phyloP scores from a whole-genome alignment of 2,329 filamentous ascomycete species.

The Hyphodiscus sp. region DNA sequence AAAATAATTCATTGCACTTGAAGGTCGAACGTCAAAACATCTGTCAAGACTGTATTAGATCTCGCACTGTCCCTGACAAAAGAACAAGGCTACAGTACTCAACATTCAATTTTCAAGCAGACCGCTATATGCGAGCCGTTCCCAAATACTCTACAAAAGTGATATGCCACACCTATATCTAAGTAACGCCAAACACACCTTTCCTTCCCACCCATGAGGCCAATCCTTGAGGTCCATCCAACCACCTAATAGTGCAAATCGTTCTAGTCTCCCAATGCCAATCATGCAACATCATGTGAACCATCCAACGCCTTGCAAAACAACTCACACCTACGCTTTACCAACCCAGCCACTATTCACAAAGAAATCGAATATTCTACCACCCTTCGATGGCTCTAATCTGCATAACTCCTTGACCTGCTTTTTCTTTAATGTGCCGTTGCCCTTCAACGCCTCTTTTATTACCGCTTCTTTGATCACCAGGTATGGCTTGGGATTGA shows the following conservation, averaged over 20 bases:
- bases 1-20: not conserved
- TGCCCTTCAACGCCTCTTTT: slow-evolving; percentile 82
- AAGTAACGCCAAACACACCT: not conserved
- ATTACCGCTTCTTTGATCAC: slow-evolving; percentile 92
- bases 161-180: not conserved
- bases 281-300: not conserved
- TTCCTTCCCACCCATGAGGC: no score
- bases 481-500: slow-evolving; percentile 91
- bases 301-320: not conserved
- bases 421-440: slow-evolving; percentile 89
- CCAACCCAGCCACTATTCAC: slow-evolving; percentile 88
- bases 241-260: not conserved
- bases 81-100: not conserved
- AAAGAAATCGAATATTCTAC: slow-evolving; percentile 89
- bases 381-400: slow-evolving; percentile 78
- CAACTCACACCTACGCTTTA: slow-evolving; percentile 51
- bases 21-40: not conserved
- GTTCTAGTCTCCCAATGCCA: no score
- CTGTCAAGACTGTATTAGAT: not conserved
- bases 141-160: no score
- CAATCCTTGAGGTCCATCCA: not conserved
- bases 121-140: not conserved
- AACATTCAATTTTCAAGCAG: not conserved
- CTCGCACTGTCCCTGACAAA: not conserved
- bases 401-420: slow-evolving; percentile 79